These are phyloP conservation scores for Mycena galopus DNA, from an alignment of 768 basidiomycete species.

Conservation along the genomic window DNA sequence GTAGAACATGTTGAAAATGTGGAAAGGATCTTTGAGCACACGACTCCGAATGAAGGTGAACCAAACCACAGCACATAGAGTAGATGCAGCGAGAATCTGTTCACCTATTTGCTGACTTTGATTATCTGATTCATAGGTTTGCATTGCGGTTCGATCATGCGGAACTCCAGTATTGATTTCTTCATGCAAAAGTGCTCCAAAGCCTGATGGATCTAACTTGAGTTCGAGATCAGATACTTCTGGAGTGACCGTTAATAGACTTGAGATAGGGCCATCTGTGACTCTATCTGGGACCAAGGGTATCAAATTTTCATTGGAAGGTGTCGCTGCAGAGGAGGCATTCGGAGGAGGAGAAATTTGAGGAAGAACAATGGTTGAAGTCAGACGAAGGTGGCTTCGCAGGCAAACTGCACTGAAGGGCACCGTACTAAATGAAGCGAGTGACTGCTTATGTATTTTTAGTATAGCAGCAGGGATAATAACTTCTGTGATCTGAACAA, in stretches of 20 bases:
- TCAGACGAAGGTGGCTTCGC: not conserved
- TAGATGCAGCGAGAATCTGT: not conserved
- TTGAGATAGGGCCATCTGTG: too few species aligned
- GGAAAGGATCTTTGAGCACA: slow-evolving; percentile 47
- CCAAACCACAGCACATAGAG: not conserved
- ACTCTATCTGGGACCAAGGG: not conserved
- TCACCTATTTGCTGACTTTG: not conserved
- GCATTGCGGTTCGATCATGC: not conserved
- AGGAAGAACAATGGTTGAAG: not conserved
- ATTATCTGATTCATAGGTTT: not conserved
- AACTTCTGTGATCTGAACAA: slow-evolving; percentile 14
- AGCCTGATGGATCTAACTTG: not conserved
- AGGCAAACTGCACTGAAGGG: slow-evolving; percentile 3
- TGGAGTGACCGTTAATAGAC: not conserved
- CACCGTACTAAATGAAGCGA: not conserved
- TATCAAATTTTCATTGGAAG: not conserved
- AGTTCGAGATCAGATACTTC: not conserved
- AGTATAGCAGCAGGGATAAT: slow-evolving; percentile 10
- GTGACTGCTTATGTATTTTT: not conserved
- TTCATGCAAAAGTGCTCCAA: not conserved
- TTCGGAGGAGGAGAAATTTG: too few species aligned
- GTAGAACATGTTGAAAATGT: slow-evolving; percentile 42
- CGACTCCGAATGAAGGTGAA: slow-evolving; percentile 27
- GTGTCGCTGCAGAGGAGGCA: not conserved
- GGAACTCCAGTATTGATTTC: not conserved